A percentile compares a stretch with the other conserved stretches of the same genome.
These are phyloP conservation scores for Corinectria fuckeliana DNA, from an alignment of 2,329 filamentous ascomycete genomes.

Conservation along the genomic window DNA sequence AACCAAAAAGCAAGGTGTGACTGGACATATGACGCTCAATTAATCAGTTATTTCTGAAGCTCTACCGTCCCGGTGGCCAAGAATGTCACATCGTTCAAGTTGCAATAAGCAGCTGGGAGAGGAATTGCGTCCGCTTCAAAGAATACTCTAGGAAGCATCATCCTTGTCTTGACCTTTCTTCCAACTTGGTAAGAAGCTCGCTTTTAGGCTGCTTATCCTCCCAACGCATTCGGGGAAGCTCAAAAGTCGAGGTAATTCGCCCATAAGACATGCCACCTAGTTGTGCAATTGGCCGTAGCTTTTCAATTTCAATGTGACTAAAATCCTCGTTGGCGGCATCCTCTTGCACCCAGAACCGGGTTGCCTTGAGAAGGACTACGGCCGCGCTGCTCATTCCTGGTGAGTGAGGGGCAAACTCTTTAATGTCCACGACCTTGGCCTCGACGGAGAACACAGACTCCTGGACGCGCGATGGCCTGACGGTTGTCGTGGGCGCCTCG, in stretches of 20 bases:
- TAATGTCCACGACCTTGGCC: conserved; percentile 38
- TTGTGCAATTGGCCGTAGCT: conserved; percentile 33
- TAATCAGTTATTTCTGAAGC: no score
- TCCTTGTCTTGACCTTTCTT: background rate
- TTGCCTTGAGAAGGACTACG: conserved; percentile 38
- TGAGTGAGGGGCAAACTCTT: conserved; percentile 32
- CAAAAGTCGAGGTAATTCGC: conserved; percentile 34
- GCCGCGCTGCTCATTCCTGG: conserved; percentile 32
- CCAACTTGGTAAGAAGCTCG: conserved; percentile 20
- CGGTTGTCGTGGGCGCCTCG: conserved; percentile 32
- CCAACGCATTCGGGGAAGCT: conserved; percentile 35
- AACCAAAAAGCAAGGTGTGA: no score
- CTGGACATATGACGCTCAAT: no score
- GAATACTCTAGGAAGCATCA: background rate
- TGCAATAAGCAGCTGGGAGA: no score
- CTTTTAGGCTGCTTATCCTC: conserved; percentile 28
- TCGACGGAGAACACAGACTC: conserved; percentile 39
- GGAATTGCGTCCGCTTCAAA: no score
- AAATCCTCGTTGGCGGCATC: conserved; percentile 33
- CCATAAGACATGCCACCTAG: conserved; percentile 38
- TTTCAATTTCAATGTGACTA: conserved; percentile 32
- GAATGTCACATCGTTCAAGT: no score
- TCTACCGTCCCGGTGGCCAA: no score
- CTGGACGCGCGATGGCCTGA: conserved; percentile 34
- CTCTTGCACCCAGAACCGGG: conserved; percentile 40